Conservation (phyloP, 345 rosid species). For the Camelina hispida region DNA sequence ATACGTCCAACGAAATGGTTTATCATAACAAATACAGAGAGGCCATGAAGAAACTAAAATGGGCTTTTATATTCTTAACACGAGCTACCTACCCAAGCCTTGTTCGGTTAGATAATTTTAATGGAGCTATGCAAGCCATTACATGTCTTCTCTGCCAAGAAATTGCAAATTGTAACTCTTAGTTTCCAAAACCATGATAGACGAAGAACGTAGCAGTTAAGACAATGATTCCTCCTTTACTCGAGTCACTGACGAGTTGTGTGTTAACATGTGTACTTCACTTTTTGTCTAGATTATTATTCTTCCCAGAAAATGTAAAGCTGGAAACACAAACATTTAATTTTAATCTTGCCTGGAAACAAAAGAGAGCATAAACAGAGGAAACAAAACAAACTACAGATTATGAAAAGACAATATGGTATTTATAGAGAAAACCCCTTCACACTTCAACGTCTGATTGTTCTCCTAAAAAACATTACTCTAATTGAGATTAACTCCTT, state of each 20-base stretch:
- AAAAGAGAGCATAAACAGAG: conserved; percentile 25
- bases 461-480: too few relatives aligned
- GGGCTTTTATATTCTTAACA: not conserved
- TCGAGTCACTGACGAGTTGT: not conserved
- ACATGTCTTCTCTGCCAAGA: not conserved
- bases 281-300: not conserved
- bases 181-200: not conserved
- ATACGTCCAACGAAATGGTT: too few relatives aligned
- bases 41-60: too few relatives aligned
- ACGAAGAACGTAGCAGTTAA: not conserved
- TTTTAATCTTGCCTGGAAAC: not conserved
- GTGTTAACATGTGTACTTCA: not conserved
- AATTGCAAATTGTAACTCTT: not conserved
- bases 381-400: not conserved
- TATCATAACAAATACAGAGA: too few relatives aligned
- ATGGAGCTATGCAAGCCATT: too few relatives aligned
- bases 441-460: not conserved
- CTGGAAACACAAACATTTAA: conserved; percentile 16
- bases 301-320: not conserved
- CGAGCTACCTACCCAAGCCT: not conserved
- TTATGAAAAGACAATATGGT: not conserved
- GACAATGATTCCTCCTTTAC: not conserved
- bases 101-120: not conserved
- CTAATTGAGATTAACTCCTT: too few relatives aligned
- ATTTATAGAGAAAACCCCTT: too few relatives aligned